These are phyloP conservation scores for Fusarium multiceps DNA, from an alignment of 2,329 filamentous ascomycete genomes.

Conservation along the genomic window DNA sequence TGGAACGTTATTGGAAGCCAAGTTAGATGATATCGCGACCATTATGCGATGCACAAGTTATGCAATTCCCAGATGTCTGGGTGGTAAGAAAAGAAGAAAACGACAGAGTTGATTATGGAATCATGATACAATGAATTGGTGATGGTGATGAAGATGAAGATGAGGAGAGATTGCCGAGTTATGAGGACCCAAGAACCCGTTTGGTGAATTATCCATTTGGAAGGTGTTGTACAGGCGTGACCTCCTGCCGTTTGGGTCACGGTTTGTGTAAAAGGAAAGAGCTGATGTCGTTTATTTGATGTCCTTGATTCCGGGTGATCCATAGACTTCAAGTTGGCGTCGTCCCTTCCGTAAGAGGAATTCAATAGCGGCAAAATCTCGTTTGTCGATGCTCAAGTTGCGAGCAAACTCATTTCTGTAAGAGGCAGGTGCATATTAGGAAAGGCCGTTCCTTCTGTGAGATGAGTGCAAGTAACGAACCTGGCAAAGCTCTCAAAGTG, in stretches of 20 bases:
- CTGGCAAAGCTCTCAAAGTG: constrained; percentile 74
- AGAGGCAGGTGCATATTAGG: constrained; percentile 46
- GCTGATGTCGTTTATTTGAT: constrained; percentile 56
- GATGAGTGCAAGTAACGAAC: constrained; percentile 54
- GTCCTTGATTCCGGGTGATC: constrained; percentile 83
- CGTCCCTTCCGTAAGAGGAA: constrained; percentile 84
- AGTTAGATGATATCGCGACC: constrained; percentile 47
- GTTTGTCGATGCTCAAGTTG: constrained; percentile 76
- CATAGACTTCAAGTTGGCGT: constrained; percentile 84
- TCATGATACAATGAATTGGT: constrained; percentile 29
- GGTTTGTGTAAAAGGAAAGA: not conserved
- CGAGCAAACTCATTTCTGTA: constrained; percentile 80
- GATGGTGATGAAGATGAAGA: constrained; percentile 7
- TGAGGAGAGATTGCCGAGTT: not conserved
- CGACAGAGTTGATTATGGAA: not conserved
- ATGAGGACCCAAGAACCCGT: not conserved
- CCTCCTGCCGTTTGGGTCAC: not conserved
- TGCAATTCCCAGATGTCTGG: constrained; percentile 38
- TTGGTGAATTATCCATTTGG: not conserved
- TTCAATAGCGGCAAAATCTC: constrained; percentile 87
- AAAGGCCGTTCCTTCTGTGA: not conserved
- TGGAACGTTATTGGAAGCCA: constrained; percentile 38
- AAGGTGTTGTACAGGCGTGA: constrained; percentile 4
- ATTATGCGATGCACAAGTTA: constrained; percentile 40
- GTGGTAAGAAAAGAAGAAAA: constrained; percentile 23